Base-by-base conservation (phyloP, 129 eudicot species). In the Helichrysum umbraculigerum region DNA sequence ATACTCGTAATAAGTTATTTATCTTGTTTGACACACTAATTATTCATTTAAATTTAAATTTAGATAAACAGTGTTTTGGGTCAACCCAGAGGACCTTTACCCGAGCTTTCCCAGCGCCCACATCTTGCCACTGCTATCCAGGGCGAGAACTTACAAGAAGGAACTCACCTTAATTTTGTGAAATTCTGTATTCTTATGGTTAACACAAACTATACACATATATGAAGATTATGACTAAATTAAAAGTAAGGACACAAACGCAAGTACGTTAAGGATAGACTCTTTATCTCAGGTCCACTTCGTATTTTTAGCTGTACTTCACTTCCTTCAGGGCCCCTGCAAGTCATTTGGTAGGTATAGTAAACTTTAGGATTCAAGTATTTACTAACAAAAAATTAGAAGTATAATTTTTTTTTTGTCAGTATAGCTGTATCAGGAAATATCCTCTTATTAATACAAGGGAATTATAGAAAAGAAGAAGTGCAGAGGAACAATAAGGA, bases 261-360 rank as follows among this genome's bases (percentile, higher is more conserved):
- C 7, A 67, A 81, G 9, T 86, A 91, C 98, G 71, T 86, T 80
- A 94, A 86, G 5, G 90, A 81, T 17, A 91, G 74, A 29, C 71
- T 83, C 79, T 83, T 94, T 72, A 82, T 91, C 82, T 89, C 93
- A 8, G 85, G 58, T 22, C 92, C 93, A 41, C 90, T 91, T 28
- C 70, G 90, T 66, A 94, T 66, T 30, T 83, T 81, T 73, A 94
- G 71, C 66, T 87, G 90, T 54, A 94, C 96, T 65, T 81, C 85
- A 85, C 92, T 94, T 85, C 97, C 97, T 82, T 94, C 97, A 60
- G 91, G 85, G 9, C 98, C 98, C 83, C 98, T 94, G 86, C 80
- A 81, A 71, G 71, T 57, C 70, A 75, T 59, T 63, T 69, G 47
- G 75, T 78, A 62, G 75, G 25, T 33, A 71, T 19, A 52, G 30